Conservation (phyloP, 805 yeast species). For the Candida patagonica region DNA sequence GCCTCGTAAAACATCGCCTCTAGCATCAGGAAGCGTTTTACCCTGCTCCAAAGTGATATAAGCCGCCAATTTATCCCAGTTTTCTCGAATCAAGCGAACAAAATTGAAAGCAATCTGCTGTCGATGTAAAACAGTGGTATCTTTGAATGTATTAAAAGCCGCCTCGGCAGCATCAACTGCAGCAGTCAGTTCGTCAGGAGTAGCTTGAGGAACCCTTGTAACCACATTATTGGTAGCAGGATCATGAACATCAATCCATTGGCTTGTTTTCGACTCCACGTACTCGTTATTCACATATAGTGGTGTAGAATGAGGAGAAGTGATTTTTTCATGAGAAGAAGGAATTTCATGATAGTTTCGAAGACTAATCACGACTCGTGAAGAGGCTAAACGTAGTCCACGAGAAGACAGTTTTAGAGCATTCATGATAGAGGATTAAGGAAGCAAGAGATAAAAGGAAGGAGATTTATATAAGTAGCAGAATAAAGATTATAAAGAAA, state of each 20-base stretch:
- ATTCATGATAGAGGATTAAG: no score
- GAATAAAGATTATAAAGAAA: no score
- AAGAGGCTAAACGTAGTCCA: no score
- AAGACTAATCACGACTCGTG: no score
- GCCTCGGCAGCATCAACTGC: conserved; percentile 57
- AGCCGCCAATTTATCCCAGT: conserved; percentile 61
- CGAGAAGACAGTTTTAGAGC: no score
- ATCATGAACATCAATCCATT: conserved; percentile 63
- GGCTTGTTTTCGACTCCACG: conserved; percentile 39
- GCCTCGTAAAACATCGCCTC: conserved; percentile 68
- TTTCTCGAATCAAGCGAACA: conserved; percentile 51
- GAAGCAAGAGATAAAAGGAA: no score
- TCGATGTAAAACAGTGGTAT: conserved; percentile 39
- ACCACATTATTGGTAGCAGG: conserved; percentile 66
- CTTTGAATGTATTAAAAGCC: conserved; percentile 53
- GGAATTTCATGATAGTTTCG: conserved; percentile 3
- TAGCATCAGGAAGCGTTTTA: conserved; percentile 64
- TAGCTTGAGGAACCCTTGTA: conserved; percentile 62
- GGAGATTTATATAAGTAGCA: no score
- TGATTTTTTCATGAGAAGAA: conserved; percentile 22
- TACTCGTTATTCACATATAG: conserved; percentile 39
- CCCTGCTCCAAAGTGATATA: conserved; percentile 65
- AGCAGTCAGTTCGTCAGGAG: conserved; percentile 51
- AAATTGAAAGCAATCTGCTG: conserved; percentile 62
- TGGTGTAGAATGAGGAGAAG: conserved; percentile 27